Evolutionary conservation across 2,329 filamentous ascomycete genomes (phyloP).

Genomic region (Fragosphaeria purpurea): DNA sequence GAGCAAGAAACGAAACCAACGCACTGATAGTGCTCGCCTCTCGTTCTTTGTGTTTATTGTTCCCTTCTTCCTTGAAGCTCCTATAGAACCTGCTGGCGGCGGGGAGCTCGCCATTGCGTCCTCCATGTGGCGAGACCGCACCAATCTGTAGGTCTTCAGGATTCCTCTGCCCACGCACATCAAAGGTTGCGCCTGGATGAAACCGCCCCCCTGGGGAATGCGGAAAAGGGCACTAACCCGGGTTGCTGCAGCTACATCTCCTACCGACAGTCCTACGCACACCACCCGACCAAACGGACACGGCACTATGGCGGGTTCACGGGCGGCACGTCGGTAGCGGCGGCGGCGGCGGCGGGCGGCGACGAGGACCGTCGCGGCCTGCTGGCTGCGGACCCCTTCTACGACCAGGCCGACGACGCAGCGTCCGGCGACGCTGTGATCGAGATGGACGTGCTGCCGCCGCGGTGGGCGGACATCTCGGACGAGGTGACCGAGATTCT

Average conservation of each 20-base stretch:
- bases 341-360: conserved; percentile 36
- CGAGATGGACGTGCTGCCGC: conserved; percentile 94
- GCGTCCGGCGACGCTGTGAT: conserved; percentile 81
- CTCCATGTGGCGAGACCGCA: conserved; percentile 98
- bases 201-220: not conserved
- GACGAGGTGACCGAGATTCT: conserved; percentile 86
- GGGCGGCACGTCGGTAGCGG: conserved; percentile 30
- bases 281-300: conserved; percentile 81
- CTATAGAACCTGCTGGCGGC: conserved; percentile 9
- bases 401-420: conserved; percentile 63
- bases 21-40: too few relatives aligned
- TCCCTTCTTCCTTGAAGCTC: too few relatives aligned
- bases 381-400: conserved; percentile 62
- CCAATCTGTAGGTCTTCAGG: conserved; percentile 66
- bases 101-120: conserved; percentile 30
- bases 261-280: conserved; percentile 96
- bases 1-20: too few relatives aligned
- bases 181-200: too few relatives aligned
- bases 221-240: conserved; percentile 5
- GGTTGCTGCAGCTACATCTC: conserved; percentile 71
- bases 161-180: too few relatives aligned
- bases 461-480: conserved; percentile 89
- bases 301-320: conserved; percentile 42
- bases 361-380: conserved; percentile 61
- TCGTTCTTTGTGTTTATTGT: too few relatives aligned